A percentile compares a stretch with the other conserved stretches of the same genome.
These are phyloP conservation scores for Shiraia sp. DNA, from an alignment of 2,329 filamentous ascomycete genomes.

Conservation along the genomic window DNA sequence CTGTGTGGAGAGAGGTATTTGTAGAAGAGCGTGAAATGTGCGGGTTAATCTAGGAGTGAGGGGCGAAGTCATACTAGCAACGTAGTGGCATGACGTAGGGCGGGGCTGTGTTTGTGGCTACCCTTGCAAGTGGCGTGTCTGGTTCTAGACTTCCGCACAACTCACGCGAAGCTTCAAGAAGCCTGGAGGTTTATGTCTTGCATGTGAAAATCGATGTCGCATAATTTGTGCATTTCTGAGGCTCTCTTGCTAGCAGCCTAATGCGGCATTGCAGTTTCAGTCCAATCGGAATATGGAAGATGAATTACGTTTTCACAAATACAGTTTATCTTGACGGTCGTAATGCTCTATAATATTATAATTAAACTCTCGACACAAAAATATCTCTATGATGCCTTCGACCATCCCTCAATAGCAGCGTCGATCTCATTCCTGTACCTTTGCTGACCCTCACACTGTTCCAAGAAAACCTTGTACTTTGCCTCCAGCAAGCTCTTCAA, in stretches of 20 bases:
- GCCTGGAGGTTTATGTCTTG: constrained; percentile 1
- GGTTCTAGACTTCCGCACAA: constrained; percentile 16
- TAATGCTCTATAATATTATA: neutral
- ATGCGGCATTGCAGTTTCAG: neutral
- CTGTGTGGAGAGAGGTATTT: constrained; percentile 12
- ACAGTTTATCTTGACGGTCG: too few relatives aligned
- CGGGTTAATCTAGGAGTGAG: constrained; percentile 9
- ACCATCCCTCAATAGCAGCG: constrained; percentile 48
- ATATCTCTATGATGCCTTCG: neutral
- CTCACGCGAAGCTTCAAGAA: constrained; percentile 27
- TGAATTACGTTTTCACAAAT: too few relatives aligned
- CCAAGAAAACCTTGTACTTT: constrained; percentile 95
- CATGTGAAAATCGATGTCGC: constrained; percentile 10
- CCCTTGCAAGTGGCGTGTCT: constrained; percentile 12
- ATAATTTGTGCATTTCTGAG: neutral
- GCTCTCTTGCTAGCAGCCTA: neutral
- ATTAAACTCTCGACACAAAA: neutral
- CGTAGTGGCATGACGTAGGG: constrained; percentile 22
- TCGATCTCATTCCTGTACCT: constrained; percentile 80
- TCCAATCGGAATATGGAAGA: neutral
- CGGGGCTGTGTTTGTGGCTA: constrained; percentile 19
- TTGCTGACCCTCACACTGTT: constrained; percentile 86
- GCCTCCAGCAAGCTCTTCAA: constrained; percentile 81
- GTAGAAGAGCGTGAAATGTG: constrained; percentile 15
- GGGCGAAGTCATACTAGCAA: constrained; percentile 14